Evolutionary conservation across 352 stramenopile genomes (phyloP).

Genomic region (Elongisporangium undulatum): DNA sequence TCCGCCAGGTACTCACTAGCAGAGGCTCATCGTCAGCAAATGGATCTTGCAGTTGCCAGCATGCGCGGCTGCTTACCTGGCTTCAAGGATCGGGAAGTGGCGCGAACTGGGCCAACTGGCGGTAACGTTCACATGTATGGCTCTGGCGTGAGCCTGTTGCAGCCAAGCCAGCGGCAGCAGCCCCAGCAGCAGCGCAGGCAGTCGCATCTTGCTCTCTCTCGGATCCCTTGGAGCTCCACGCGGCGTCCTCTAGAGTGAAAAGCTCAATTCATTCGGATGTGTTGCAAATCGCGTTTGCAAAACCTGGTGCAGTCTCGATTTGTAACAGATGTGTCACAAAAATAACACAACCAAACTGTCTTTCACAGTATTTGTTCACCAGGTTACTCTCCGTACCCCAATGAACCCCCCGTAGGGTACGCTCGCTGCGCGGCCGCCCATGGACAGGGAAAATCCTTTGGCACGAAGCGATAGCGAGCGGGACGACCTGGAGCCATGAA

Average conservation of each 20-base stretch:
- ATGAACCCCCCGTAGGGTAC: neutral
- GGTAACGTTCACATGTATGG: slow-evolving; percentile 50
- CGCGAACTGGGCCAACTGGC: slow-evolving; percentile 57
- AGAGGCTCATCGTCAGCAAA: neutral
- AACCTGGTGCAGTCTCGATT: neutral
- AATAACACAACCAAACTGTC: slow-evolving; percentile 1
- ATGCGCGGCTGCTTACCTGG: slow-evolving; percentile 24
- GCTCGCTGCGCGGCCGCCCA: neutral
- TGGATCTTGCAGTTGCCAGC: neutral
- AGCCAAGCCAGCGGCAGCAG: slow-evolving; percentile 12
- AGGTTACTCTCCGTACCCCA: neutral
- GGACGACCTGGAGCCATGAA: slow-evolving; percentile 35
- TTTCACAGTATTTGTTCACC: neutral
- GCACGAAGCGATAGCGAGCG: neutral
- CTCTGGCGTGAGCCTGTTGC: slow-evolving; percentile 16
- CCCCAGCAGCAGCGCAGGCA: slow-evolving; percentile 12
- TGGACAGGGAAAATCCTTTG: neutral
- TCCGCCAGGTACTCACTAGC: slow-evolving; percentile 77
- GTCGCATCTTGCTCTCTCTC: slow-evolving; percentile 1
- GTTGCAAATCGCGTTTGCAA: neutral
- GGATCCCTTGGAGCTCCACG: neutral
- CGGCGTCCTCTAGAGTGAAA: neutral
- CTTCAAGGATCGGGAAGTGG: slow-evolving; percentile 52
- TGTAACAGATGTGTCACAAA: neutral
- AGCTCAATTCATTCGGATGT: neutral